These are phyloP conservation scores for Boletus bicolor DNA, from an alignment of 768 basidiomycete genomes.

Conservation along the genomic window DNA sequence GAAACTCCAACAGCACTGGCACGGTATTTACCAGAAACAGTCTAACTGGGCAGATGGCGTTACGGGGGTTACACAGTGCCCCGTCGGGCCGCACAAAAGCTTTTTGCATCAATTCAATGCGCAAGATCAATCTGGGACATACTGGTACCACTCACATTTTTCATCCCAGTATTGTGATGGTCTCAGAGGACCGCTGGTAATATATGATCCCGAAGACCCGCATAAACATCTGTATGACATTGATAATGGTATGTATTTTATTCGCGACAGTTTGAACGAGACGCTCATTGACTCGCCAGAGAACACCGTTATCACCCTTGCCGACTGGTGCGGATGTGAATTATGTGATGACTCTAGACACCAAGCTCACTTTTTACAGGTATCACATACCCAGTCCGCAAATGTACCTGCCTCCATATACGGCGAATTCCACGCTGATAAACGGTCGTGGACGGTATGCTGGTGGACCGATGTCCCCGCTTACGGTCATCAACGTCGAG, in stretches of 20 bases:
- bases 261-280: not conserved
- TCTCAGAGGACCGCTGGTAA: conserved; percentile 31
- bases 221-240: conserved; percentile 38
- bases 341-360: conserved; percentile 27
- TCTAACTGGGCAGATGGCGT: conserved; percentile 47
- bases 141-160: conserved; percentile 37
- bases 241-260: conserved; percentile 36
- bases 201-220: conserved; percentile 44
- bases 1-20: conserved; percentile 46
- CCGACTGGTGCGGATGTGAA: conserved; percentile 16
- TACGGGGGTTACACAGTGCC: conserved; percentile 36
- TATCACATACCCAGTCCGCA: conserved; percentile 16
- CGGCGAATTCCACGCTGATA: conserved; percentile 34
- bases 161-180: conserved; percentile 40
- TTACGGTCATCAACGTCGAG: conserved; percentile 34
- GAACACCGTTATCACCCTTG: conserved; percentile 44
- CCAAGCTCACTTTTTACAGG: conserved; percentile 5
- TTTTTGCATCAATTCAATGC: conserved; percentile 23
- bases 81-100: conserved; percentile 18
- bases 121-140: conserved; percentile 26
- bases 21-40: conserved; percentile 44
- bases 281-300: conserved; percentile 12
- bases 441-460: conserved; percentile 37
- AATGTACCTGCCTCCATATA: conserved; percentile 1
- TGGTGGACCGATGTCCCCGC: conserved; percentile 23